Conservation (phyloP, 108 stramenopile species). For the Mayamaea pseudoterrestris region DNA sequence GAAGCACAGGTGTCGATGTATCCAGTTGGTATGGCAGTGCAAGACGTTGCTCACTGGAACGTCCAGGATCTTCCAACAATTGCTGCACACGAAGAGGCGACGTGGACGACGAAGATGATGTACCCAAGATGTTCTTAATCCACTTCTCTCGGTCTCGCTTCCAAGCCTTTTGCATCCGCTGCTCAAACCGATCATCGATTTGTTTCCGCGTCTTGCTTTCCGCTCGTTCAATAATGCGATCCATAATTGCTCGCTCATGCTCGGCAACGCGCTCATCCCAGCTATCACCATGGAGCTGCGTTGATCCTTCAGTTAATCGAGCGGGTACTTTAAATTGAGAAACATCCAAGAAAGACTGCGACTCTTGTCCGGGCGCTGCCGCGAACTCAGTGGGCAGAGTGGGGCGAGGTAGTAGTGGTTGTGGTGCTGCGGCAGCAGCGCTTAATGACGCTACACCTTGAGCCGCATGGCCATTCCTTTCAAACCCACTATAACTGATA, state of each 20-base stretch:
- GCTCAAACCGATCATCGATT: constrained; percentile 16
- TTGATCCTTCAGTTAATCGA: neutral
- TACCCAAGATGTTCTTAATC: constrained; percentile 25
- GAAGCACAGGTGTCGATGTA: neutral
- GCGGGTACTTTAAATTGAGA: neutral
- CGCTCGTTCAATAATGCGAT: constrained; percentile 14
- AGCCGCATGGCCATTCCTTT: constrained; percentile 1
- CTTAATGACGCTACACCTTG: neutral
- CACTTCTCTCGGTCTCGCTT: constrained; percentile 22
- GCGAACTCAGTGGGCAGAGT: constrained; percentile 10
- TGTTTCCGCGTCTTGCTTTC: constrained; percentile 8
- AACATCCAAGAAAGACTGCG: neutral
- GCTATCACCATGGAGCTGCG: neutral
- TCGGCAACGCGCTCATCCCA: constrained; percentile 7
- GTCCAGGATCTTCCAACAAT: neutral
- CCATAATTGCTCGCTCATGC: constrained; percentile 19
- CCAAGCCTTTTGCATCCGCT: constrained; percentile 25
- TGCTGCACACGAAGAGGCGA: neutral
- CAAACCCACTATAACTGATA: too few relatives aligned
- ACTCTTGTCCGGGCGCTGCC: neutral
- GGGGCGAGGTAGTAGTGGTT: constrained; percentile 12
- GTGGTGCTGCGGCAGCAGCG: constrained; percentile 12
- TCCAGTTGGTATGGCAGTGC: neutral
- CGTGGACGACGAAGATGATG: neutral
- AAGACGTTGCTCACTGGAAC: neutral